Conservation (phyloP, 441 rosid genomes). For the Geranium incanum region DNA sequence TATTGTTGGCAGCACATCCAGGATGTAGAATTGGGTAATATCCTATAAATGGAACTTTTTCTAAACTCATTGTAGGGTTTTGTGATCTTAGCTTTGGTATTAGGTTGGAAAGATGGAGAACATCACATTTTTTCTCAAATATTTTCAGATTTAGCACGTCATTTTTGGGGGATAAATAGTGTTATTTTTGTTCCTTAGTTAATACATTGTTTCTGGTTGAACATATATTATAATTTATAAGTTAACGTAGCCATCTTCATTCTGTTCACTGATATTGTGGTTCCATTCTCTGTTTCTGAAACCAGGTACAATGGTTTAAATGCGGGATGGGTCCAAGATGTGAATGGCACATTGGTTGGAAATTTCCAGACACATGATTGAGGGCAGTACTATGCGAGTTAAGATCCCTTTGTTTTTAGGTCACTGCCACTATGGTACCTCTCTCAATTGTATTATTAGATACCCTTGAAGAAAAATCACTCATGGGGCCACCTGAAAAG, state of each 20-base stretch:
- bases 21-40: no score
- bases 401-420: conserved; percentile 5
- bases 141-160: no score
- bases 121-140: no score
- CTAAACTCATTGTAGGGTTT: no score
- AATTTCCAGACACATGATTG: neutral
- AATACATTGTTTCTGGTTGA: neutral
- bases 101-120: no score
- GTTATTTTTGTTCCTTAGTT: neutral
- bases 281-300: neutral
- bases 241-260: neutral
- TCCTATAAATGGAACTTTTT: no score
- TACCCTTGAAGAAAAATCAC: conserved; percentile 12
- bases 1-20: no score
- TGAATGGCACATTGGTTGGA: conserved; percentile 2
- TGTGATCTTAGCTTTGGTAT: no score
- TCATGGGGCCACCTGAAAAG: conserved; percentile 23
- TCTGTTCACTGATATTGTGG: neutral
- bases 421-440: conserved; percentile 1
- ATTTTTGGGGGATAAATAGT: no score
- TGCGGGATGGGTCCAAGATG: conserved; percentile 2
- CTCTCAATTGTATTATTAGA: neutral
- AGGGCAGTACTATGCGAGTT: neutral
- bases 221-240: neutral
- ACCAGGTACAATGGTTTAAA: conserved; percentile 1